Conservation (phyloP, 441 rosid species). For the Euphorbia corollata region DNA sequence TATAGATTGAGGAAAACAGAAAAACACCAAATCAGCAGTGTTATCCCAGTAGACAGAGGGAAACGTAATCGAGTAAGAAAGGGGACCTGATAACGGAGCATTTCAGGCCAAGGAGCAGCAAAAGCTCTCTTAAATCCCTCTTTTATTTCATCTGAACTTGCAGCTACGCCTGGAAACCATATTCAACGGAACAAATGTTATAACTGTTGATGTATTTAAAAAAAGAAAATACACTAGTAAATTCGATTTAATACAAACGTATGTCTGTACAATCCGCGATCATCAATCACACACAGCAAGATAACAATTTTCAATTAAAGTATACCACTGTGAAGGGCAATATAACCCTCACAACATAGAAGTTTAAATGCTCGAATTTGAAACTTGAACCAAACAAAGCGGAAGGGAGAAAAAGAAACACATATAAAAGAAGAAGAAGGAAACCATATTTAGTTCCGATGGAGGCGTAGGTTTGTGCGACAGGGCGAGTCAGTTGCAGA, state of each 20-base stretch:
- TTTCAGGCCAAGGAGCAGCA: constrained; percentile 70
- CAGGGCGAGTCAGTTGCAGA: constrained; percentile 63
- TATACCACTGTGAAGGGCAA: too few species aligned
- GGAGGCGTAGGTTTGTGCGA: constrained; percentile 67
- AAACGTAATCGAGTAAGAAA: constrained; percentile 2
- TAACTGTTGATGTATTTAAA: too few species aligned
- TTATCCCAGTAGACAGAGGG: not conserved
- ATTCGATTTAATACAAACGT: too few species aligned
- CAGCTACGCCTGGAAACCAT: constrained; percentile 42
- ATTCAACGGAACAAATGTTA: too few species aligned
- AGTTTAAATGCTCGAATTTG: too few species aligned
- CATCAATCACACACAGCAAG: too few species aligned
- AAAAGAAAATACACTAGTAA: too few species aligned
- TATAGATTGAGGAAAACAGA: too few species aligned
- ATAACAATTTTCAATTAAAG: too few species aligned
- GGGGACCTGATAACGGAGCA: constrained; percentile 74
- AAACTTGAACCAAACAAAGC: not conserved
- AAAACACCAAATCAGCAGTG: too few species aligned
- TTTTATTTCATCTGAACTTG: constrained; percentile 60
- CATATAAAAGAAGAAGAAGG: constrained; percentile 3
- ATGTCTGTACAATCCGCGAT: too few species aligned
- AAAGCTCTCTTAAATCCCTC: constrained; percentile 78
- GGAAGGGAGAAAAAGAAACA: not conserved
- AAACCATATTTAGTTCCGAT: constrained; percentile 69
- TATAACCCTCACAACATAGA: too few species aligned